Conservation (phyloP, 2,329 filamentous ascomycete genomes). For the Fusarium sp. region DNA sequence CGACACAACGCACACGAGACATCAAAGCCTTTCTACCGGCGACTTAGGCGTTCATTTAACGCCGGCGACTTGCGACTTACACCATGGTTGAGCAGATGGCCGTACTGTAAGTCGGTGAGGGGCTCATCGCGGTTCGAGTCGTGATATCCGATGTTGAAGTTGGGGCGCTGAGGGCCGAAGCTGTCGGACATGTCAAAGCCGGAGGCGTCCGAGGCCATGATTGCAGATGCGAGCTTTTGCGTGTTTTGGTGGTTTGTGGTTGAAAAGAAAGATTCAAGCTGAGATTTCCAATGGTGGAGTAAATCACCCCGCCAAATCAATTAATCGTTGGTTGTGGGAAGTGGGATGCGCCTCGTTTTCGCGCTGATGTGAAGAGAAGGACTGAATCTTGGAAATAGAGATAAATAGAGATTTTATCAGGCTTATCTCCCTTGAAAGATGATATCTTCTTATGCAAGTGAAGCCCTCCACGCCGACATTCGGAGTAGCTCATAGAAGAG, state of each 20-base stretch:
- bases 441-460: neutral
- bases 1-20: neutral
- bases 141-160: conserved; percentile 80
- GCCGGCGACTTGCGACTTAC: conserved; percentile 60
- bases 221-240: neutral
- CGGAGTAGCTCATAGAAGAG: neutral
- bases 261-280: conserved; percentile 20
- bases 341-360: conserved; percentile 19
- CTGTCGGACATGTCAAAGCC: conserved; percentile 43
- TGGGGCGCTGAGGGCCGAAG: conserved; percentile 50
- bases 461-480: neutral
- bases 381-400: neutral
- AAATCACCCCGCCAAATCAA: conserved; percentile 44
- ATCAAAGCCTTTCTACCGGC: neutral
- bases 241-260: conserved; percentile 9
- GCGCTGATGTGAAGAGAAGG: neutral
- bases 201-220: conserved; percentile 41
- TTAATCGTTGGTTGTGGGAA: conserved; percentile 20
- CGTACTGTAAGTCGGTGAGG: conserved; percentile 73
- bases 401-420: neutral
- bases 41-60: neutral
- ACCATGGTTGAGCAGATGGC: conserved; percentile 75
- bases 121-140: conserved; percentile 72
- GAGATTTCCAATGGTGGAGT: conserved; percentile 46
- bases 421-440: too few species aligned